Evolutionary conservation across 1,139 yeast genomes (phyloP).

Genomic region (Sugiyamaella castrensis): DNA sequence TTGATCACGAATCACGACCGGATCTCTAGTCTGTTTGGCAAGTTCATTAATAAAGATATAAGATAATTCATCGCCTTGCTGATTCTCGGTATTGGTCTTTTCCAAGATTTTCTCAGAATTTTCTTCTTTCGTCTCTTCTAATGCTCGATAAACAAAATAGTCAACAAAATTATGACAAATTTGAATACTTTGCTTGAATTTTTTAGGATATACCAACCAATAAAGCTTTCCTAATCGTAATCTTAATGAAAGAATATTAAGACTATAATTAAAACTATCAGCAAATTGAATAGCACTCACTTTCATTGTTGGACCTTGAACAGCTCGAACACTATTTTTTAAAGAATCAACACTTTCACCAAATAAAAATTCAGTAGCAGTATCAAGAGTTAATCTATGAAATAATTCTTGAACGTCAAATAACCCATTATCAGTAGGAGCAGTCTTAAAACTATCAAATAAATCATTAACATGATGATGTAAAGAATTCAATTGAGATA

Average conservation of each 20-base stretch:
- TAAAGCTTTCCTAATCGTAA: slow-evolving; percentile 16
- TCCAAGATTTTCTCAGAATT: slow-evolving; percentile 6
- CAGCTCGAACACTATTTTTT: slow-evolving; percentile 30
- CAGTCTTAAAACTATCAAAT: slow-evolving; percentile 13
- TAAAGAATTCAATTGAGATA: slow-evolving; percentile 48
- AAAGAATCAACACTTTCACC: slow-evolving; percentile 52
- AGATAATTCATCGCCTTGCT: slow-evolving; percentile 14
- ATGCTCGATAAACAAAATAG: slow-evolving; percentile 34
- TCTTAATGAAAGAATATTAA: slow-evolving; percentile 9
- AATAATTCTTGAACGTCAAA: slow-evolving; percentile 51
- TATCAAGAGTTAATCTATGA: slow-evolving; percentile 53
- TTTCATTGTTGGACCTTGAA: slow-evolving; percentile 24
- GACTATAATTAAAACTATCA: slow-evolving; percentile 36
- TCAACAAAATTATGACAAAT: slow-evolving; percentile 37
- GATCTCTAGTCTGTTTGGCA: slow-evolving; percentile 50
- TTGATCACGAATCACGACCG: slow-evolving; percentile 50
- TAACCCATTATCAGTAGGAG: background rate
- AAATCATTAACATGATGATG: slow-evolving; percentile 33
- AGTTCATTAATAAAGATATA: slow-evolving; percentile 51
- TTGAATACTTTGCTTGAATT: slow-evolving; percentile 35
- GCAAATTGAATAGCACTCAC: slow-evolving; percentile 40
- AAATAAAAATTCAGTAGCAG: slow-evolving; percentile 58
- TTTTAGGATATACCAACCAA: slow-evolving; percentile 16
- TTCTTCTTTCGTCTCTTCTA: slow-evolving; percentile 21
- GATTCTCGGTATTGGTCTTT: slow-evolving; percentile 15